A percentile compares a stretch with the other conserved stretches of the same genome.
Conservation (phyloP, 345 rosid species). For the Citrus sinensis region DVS_A1.0 CM039164.1:4684501-4685000, state of each 20-base stretch:
- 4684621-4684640: neutral
- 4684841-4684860: no score
- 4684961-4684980: no score
- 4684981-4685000: neutral
- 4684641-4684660: neutral
- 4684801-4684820: no score
- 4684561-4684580: neutral
- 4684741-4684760: no score
- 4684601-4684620: slow-evolving; percentile 13
- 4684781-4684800: no score
- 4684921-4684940: neutral
- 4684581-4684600: slow-evolving; percentile 16
- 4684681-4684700: neutral
- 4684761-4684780: no score
- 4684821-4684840: no score
- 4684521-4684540: neutral
- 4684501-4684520: neutral
- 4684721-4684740: no score
- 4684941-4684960: neutral
- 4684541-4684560: neutral
- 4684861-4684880: no score
- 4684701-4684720: neutral
- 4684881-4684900: no score
- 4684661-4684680: neutral
- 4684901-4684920: neutral